A percentile compares a stretch with the other conserved stretches of the same genome.
Evolutionary conservation across 202 grass and related monocot genomes (phyloP).

Genomic region (Panicum virgatum): DNA sequence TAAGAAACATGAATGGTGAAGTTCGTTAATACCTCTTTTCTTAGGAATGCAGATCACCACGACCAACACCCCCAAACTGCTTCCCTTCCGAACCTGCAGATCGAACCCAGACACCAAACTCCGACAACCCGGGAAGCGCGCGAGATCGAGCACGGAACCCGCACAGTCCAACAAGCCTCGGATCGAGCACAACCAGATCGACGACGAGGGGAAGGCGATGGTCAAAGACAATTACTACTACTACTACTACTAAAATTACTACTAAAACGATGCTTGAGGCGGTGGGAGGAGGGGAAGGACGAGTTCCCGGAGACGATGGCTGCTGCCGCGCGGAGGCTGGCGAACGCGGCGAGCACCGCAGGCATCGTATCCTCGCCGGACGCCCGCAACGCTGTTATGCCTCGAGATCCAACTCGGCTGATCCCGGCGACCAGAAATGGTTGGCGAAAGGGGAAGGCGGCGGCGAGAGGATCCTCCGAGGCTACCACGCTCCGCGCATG

Average conservation of each 20-base stretch:
- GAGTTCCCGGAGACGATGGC: slow-evolving; percentile 36
- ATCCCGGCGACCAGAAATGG: slow-evolving; percentile 31
- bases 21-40: slow-evolving; percentile 30
- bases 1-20: background rate
- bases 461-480: background rate
- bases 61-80: background rate
- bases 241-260: slow-evolving; percentile 53
- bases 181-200: slow-evolving; percentile 44
- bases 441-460: background rate
- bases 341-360: slow-evolving; percentile 69
- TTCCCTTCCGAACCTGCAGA: slow-evolving; percentile 7
- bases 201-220: slow-evolving; percentile 47
- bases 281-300: slow-evolving; percentile 50
- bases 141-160: background rate
- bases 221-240: slow-evolving; percentile 68
- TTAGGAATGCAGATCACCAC: background rate
- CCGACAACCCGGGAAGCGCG: background rate
- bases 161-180: slow-evolving; percentile 33
- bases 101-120: background rate
- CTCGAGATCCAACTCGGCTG: slow-evolving; percentile 50
- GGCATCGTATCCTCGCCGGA: slow-evolving; percentile 68
- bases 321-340: slow-evolving; percentile 47
- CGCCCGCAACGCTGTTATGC: slow-evolving; percentile 40
- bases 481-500: slow-evolving; percentile 9
- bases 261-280: slow-evolving; percentile 59